A percentile compares a stretch with the other conserved stretches of the same genome.
phyloP scores from a whole-genome alignment of 2,329 filamentous ascomycete species.

The Fusarium sp. region DNA sequence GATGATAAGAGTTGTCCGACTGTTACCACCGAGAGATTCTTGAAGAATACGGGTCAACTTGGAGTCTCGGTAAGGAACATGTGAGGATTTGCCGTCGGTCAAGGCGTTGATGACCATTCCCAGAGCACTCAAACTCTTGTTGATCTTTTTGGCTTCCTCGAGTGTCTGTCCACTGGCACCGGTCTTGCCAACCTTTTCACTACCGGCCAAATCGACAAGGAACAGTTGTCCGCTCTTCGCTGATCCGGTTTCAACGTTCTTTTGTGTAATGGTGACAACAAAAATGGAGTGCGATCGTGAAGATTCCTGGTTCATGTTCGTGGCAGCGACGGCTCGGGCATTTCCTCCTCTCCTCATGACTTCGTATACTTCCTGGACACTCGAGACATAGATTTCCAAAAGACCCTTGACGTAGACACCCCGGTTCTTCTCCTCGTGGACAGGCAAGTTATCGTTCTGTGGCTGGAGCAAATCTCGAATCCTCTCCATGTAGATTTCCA shows the following conservation, averaged over 20 bases:
- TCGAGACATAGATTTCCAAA: conserved; percentile 94
- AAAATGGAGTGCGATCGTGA: conserved; percentile 99
- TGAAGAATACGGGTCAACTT: conserved; percentile 97
- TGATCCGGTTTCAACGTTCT: conserved; percentile 96
- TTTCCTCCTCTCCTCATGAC: conserved; percentile 94
- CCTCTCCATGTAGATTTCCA: conserved; percentile 99
- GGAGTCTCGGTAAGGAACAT: conserved; percentile 96
- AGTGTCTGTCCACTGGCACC: conserved; percentile 96
- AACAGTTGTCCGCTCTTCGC: conserved; percentile 97
- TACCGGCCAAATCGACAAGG: conserved; percentile 97
- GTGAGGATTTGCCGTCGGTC: conserved; percentile 95
- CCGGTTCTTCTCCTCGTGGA: conserved; percentile 97
- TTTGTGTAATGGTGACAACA: conserved; percentile 95
- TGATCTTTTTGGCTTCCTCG: conserved; percentile 99
- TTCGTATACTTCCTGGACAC: conserved; percentile 94
- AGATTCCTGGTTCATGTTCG: conserved; percentile 99
- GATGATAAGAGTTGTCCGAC: conserved; percentile 96
- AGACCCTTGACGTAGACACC: conserved; percentile 98
- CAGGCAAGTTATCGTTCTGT: conserved; percentile 93
- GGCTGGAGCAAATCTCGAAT: conserved; percentile 94
- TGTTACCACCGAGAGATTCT: conserved; percentile 97
- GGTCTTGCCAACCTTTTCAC: conserved; percentile 98
- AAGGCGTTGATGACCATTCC: conserved; percentile 99
- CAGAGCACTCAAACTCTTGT: conserved; percentile 97
- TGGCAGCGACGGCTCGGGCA: conserved; percentile 90